phyloP scores from a whole-genome alignment of 768 basidiomycete species.

The Kwoniella heveanensis region DNA sequence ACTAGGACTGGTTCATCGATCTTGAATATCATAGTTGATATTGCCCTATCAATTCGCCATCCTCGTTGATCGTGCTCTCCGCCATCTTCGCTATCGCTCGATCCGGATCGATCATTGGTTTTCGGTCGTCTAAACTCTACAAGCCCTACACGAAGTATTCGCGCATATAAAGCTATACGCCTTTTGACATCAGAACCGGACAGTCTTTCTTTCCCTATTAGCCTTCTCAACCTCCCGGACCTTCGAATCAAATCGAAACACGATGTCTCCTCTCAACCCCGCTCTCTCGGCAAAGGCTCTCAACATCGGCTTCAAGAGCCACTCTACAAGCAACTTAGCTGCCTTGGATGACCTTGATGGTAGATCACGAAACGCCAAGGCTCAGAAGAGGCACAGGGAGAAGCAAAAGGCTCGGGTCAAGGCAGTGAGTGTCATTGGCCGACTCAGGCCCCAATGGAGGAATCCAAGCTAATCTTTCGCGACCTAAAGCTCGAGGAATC shows the following conservation, averaged over 20 bases:
- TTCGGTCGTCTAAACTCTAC: no score
- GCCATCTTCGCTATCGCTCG: no score
- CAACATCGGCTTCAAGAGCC: constrained; percentile 18
- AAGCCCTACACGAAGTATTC: no score
- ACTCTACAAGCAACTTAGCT: constrained; percentile 5
- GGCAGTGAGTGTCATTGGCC: constrained; percentile 52
- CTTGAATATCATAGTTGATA: background rate
- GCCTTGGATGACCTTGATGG: constrained; percentile 45
- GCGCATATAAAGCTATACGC: background rate
- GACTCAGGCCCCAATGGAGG: no score
- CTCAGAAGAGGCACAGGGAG: constrained; percentile 53
- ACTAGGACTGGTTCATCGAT: background rate
- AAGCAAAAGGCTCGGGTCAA: constrained; percentile 53
- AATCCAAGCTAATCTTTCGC: background rate
- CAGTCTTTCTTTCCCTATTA: no score
- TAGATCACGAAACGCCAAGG: constrained; percentile 52
- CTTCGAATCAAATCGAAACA: background rate
- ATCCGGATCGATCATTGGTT: no score
- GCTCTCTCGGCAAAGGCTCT: constrained; percentile 22
- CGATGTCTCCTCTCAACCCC: constrained; percentile 20
- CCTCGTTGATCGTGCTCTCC: background rate
- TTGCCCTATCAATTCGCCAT: background rate
- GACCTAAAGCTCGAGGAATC: constrained; percentile 49
- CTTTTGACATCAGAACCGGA: no score
- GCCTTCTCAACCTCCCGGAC: no score